Base-by-base conservation (phyloP, 305 asterid species). In the Fraxinus dipetala region DNA sequence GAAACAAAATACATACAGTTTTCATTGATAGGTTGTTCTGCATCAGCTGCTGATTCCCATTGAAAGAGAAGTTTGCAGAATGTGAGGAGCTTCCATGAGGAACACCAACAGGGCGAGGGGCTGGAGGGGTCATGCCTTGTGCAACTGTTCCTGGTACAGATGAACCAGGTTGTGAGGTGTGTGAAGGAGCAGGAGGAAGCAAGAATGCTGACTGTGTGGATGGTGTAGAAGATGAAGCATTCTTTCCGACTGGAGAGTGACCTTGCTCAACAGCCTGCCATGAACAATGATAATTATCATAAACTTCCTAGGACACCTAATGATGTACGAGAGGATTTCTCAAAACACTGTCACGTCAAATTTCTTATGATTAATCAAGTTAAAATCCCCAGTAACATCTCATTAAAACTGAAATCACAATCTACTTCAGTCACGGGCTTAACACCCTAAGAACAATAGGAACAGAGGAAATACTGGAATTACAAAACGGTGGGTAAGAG, bases 11-110 rank as follows among this genome's bases (percentile, higher is more conserved):
- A 77, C 89, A 74, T 89, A 90, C 92, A 36, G 75, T 78, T 88
- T 80, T 76, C 69, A 86, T 81, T 59, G 88, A 77, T 83, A 81
- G 92, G 84, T 89, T 88, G 24, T 79, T 81, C 86, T 81, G 91
- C 83, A 79, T 82, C 76, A 83, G 85, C 79, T 70, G 88, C 77
- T 85, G 43, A 80, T 82, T 86, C 78, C 86, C 88, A 70, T 45
- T 86, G 85, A 85, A 89, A 77, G 90, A 84, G 77, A 86, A 84
- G 80, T 83, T 83, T 72, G 82, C 90, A 85, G 84, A 51, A 81
- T 69, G 85, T 34, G 81, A 80, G 31, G 75, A 76, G 81, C 76
- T 82, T 81, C 83, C 90, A 81, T 86, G 89, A 13, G 78, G 82
- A 74, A 84, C 80, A 67, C 79, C 84, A 84, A 30, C 75, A 73